Base-by-base conservation (phyloP, 139 green algal genomes). In the Spirogloea muscicola region DNA sequence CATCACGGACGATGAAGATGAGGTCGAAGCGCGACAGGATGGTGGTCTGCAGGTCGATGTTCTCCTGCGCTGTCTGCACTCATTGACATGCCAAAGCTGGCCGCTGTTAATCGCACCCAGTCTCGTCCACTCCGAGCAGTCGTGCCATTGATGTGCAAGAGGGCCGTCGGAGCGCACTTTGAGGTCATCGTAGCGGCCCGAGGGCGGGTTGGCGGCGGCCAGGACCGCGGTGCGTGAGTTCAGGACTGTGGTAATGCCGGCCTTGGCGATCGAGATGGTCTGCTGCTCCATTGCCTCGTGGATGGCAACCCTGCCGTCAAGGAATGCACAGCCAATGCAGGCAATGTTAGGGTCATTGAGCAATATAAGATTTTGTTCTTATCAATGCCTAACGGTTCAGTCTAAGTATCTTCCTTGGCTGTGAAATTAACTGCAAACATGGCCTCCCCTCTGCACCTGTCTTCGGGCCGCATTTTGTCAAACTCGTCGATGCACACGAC, bases 231-330 rank as follows among this genome's bases (percentile, higher is more conserved):
- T 91, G 42, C 94, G 84, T 2, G 92, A 91, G 83, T 97, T 98
- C 18, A 98, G 86, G 0, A 88, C 72, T 0, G 94, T 98, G 29
- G 94, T 96, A 58, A 98, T 96, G 64, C 93, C 94, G 43, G 94
- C 94, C 82, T 98, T 98, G 77, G 92, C 91, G 58, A 99, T 97
- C 70, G 90, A 96, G 73, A 98, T 98, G 62, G 93, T 97, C 87
- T 98, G 94, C 88, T 98, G 94, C 87, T 98, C 91, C 94, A 99
- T 98, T 68, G 93, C 94, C 66, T 86, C 90, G 82, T 95, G 90
- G 57, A 95, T 95, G 39, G 90, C 90, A 48, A 93, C 88, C 21
- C 82, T 79, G 59, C 18, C n/a, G n/a, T n/a, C n/a, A n/a, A n/a
- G n/a, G n/a, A n/a, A n/a, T n/a, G n/a, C n/a, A n/a, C n/a, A n/a